Percentiles rank a stretch among this genome's conserved stretches.
Evolutionary conservation across 1,284 basidiomycete genomes (phyloP).

Genomic region (Somion occarium): DNA sequence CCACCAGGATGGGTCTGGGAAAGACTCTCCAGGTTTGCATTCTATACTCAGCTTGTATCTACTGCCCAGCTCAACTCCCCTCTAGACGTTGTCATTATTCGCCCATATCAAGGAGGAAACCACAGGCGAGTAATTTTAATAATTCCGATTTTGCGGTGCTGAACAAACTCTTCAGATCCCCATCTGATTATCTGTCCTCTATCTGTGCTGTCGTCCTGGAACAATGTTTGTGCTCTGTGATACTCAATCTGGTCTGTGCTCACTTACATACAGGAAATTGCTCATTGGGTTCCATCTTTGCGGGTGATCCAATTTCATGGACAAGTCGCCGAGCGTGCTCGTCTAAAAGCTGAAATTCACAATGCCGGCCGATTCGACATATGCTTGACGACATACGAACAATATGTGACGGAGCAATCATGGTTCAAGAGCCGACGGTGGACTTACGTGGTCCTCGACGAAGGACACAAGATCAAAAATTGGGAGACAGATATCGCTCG

Average conservation of each 20-base stretch:
- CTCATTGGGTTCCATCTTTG: constrained; percentile 52
- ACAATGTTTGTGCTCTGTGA: constrained; percentile 40
- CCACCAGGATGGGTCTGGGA: constrained; percentile 52
- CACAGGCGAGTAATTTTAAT: constrained; percentile 24
- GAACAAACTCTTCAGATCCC: constrained; percentile 28
- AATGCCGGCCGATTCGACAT: constrained; percentile 37
- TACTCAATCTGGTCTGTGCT: too few relatives aligned
- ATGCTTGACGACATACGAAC: constrained; percentile 56
- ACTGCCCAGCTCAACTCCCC: too few relatives aligned
- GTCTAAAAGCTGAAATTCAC: constrained; percentile 36
- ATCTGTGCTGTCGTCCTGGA: constrained; percentile 56
- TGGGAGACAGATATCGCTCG: constrained; percentile 38
- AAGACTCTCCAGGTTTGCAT: constrained; percentile 66
- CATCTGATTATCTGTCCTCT: constrained; percentile 61
- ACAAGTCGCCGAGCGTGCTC: constrained; percentile 39
- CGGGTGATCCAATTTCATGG: constrained; percentile 49
- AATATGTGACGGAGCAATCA: constrained; percentile 39
- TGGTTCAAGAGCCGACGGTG: constrained; percentile 57
- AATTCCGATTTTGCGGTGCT: neutral
- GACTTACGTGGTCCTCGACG: constrained; percentile 55
- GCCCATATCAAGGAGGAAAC: constrained; percentile 47
- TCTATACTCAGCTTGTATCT: too few relatives aligned
- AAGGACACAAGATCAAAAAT: constrained; percentile 62
- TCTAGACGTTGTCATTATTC: constrained; percentile 56
- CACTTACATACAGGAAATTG: constrained; percentile 36